These are phyloP conservation scores for Magnolia officinalis DNA, from an alignment of 164 flowering plant species.

Conservation along the genomic window DNA sequence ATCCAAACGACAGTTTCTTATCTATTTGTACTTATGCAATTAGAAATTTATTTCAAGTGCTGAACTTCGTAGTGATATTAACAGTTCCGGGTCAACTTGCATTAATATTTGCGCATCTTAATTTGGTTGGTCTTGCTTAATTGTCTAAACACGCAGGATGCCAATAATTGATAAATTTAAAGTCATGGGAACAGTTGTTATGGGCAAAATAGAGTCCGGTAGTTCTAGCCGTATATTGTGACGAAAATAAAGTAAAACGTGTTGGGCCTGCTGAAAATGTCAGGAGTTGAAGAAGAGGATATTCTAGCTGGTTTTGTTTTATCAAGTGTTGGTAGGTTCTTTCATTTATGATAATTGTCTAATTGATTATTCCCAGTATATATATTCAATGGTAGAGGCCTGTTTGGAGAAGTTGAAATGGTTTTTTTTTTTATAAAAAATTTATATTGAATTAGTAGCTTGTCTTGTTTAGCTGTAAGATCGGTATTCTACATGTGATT, in stretches of 20 bases:
- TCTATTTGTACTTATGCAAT: too few species aligned
- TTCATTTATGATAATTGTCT: too few species aligned
- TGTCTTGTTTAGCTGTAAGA: background rate
- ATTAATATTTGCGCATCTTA: too few species aligned
- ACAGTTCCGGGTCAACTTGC: too few species aligned
- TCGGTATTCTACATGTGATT: background rate
- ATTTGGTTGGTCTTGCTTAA: too few species aligned
- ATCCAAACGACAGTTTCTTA: too few species aligned
- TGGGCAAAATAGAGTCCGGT: constrained; percentile 45
- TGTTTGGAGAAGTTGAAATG: background rate
- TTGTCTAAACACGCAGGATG: too few species aligned
- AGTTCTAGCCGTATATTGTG: constrained; percentile 41
- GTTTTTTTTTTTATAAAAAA: too few species aligned
- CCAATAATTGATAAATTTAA: constrained; percentile 56
- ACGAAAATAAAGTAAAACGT: constrained; percentile 65
- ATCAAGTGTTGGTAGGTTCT: constrained; percentile 59
- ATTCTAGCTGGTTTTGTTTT: constrained; percentile 81
- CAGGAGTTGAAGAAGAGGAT: constrained; percentile 89
- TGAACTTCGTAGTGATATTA: too few species aligned
- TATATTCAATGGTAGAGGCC: background rate
- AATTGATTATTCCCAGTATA: too few species aligned
- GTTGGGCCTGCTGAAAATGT: constrained; percentile 97
- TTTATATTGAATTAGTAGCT: too few species aligned
- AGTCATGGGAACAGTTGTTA: constrained; percentile 53
- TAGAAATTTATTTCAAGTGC: too few species aligned